These are phyloP conservation scores for Clavispora phyllophila DNA, from an alignment of 805 yeast genomes.

Conservation along the genomic window DNA sequence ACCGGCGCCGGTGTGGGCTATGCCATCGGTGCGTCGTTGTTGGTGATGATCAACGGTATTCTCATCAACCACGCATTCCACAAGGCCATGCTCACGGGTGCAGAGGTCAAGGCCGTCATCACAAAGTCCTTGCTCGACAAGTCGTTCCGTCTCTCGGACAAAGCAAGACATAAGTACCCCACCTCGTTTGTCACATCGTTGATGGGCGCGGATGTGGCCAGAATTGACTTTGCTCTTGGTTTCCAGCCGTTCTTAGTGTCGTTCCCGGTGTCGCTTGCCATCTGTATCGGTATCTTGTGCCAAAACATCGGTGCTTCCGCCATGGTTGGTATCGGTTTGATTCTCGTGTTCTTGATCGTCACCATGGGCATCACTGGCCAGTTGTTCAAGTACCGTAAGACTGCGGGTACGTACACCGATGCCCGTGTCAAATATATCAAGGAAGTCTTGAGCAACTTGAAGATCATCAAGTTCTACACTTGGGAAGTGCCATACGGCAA, in stretches of 20 bases:
- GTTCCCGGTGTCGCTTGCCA: constrained; percentile 59
- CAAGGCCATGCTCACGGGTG: constrained; percentile 58
- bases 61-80: constrained; percentile 61
- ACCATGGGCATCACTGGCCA: constrained; percentile 41
- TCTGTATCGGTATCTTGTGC: constrained; percentile 59
- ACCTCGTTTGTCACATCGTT: constrained; percentile 69
- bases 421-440: constrained; percentile 68
- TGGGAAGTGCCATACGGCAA: constrained; percentile 82
- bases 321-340: constrained; percentile 60
- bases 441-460: constrained; percentile 74
- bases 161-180: constrained; percentile 56
- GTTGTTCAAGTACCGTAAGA: constrained; percentile 51
- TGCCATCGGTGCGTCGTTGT: constrained; percentile 31
- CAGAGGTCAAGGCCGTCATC: constrained; percentile 62
- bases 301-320: constrained; percentile 70
- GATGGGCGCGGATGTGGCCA: constrained; percentile 75
- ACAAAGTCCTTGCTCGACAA: constrained; percentile 69
- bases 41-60: constrained; percentile 26
- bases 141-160: constrained; percentile 55
- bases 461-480: constrained; percentile 79
- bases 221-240: constrained; percentile 72
- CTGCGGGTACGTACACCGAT: constrained; percentile 67
- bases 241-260: constrained; percentile 61
- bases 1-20: constrained; percentile 38
- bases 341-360: constrained; percentile 48